Conservation (phyloP, 2,329 filamentous ascomycete genomes). For the Phoma sp. region DNA sequence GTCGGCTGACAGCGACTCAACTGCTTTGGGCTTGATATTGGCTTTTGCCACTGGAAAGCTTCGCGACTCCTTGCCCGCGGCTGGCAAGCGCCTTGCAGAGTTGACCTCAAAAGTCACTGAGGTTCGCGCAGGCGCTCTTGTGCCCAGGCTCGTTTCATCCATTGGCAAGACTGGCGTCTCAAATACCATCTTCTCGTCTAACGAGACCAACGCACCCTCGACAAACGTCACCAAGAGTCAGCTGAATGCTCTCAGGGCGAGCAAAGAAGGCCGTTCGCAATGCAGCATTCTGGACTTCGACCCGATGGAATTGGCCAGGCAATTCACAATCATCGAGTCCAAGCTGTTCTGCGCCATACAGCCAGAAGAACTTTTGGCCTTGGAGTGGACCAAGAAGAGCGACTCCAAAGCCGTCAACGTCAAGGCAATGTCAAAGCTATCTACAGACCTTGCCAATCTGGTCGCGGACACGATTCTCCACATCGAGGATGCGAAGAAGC, state of each 20-base stretch:
- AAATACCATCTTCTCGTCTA: constrained; percentile 70
- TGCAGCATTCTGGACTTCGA: constrained; percentile 90
- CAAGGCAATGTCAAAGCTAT: constrained; percentile 89
- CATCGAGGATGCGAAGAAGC: constrained; percentile 88
- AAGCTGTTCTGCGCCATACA: constrained; percentile 88
- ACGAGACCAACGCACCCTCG: constrained; percentile 73
- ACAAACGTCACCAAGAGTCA: constrained; percentile 78
- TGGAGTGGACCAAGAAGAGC: constrained; percentile 91
- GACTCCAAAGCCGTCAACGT: constrained; percentile 84
- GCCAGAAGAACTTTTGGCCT: constrained; percentile 87
- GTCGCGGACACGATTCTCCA: constrained; percentile 92
- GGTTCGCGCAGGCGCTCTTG: constrained; percentile 70
- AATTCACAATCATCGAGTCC: constrained; percentile 92
- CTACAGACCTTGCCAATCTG: constrained; percentile 89
- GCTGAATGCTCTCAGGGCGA: constrained; percentile 71
- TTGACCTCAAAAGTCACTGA: constrained; percentile 79
- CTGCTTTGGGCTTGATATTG: constrained; percentile 76
- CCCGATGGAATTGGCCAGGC: constrained; percentile 85
- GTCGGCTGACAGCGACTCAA: constrained; percentile 79
- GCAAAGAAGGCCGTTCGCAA: constrained; percentile 72
- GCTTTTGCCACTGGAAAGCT: constrained; percentile 80
- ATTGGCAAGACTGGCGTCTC: constrained; percentile 88
- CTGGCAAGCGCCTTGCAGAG: constrained; percentile 80
- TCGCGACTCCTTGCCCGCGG: constrained; percentile 70
- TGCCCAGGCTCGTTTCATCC: constrained; percentile 81